Conservation (phyloP, 768 basidiomycete species). For the Boletus insuetus region DNA sequence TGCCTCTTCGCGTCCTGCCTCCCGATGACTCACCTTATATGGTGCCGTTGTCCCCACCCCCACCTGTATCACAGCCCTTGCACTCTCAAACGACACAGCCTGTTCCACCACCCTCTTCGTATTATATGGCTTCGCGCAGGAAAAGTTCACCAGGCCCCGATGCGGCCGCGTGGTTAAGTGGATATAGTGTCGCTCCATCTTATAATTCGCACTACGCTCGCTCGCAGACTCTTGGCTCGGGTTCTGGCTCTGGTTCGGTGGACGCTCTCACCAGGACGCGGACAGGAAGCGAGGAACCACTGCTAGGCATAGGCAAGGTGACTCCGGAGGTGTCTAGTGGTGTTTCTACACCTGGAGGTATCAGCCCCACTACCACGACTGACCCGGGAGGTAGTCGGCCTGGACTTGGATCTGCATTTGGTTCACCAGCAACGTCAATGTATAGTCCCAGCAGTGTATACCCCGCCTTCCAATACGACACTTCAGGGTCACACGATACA, state of each 20-base stretch:
- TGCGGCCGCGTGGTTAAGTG: constrained; percentile 23
- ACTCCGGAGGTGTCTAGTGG: constrained; percentile 6
- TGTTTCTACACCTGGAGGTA: constrained; percentile 5
- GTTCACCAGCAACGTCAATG: constrained; percentile 24
- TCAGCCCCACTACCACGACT: neutral
- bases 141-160: constrained; percentile 30
- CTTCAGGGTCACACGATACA: constrained; percentile 19
- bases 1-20: constrained; percentile 16
- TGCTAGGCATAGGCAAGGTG: constrained; percentile 18
- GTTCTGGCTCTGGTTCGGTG: constrained; percentile 24
- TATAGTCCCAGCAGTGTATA: constrained; percentile 15
- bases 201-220: constrained; percentile 25
- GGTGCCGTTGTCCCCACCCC: constrained; percentile 26
- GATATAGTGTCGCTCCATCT: constrained; percentile 25
- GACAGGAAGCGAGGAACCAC: constrained; percentile 31
- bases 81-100: constrained; percentile 8
- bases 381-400: constrained; percentile 11
- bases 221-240: constrained; percentile 30
- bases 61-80: constrained; percentile 1
- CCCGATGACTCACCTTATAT: constrained; percentile 17
- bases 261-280: constrained; percentile 28
- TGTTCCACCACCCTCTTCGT: constrained; percentile 28
- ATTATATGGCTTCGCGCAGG: constrained; percentile 13
- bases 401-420: constrained; percentile 31
- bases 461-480: constrained; percentile 9